Evolutionary conservation across 495 filamentous ascomycete species (phyloP).

Genomic region (Trichoderma reesei): DNA sequence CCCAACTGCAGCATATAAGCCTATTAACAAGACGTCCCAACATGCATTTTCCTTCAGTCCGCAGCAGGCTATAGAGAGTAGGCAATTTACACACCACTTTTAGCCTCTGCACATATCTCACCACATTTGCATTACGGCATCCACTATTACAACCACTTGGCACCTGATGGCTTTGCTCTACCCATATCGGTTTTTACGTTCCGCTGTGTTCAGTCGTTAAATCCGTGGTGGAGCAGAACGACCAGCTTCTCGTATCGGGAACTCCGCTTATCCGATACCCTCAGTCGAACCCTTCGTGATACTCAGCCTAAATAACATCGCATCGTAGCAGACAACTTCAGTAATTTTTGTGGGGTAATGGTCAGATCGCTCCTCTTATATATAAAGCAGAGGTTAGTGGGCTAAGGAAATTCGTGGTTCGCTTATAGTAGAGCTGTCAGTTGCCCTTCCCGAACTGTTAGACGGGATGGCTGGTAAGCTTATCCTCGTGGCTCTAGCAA

Average conservation of each 20-base stretch:
- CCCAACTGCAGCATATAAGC: no score
- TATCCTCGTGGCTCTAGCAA: background rate
- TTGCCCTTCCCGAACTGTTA: background rate
- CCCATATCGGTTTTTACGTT: background rate
- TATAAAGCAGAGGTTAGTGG: background rate
- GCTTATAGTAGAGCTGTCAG: background rate
- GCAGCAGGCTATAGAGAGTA: background rate
- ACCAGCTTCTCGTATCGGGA: background rate
- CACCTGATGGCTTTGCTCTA: background rate
- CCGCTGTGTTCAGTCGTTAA: background rate
- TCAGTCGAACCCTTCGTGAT: background rate
- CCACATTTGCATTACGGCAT: background rate
- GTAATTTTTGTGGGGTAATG: background rate
- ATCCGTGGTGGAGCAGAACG: background rate
- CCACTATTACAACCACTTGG: background rate
- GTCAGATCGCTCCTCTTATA: background rate
- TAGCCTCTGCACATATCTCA: background rate
- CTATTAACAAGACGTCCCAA: no score
- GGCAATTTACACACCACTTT: background rate
- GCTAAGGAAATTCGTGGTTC: no score
- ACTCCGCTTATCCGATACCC: background rate
- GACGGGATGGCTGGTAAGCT: background rate
- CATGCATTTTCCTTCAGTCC: no score
- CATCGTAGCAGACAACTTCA: background rate
- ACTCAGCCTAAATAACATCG: conserved; percentile 4